A percentile compares a stretch with the other conserved stretches of the same genome.
Evolutionary conservation across 768 basidiomycete species (phyloP).

Genomic region (Amanita exitialis): DNA sequence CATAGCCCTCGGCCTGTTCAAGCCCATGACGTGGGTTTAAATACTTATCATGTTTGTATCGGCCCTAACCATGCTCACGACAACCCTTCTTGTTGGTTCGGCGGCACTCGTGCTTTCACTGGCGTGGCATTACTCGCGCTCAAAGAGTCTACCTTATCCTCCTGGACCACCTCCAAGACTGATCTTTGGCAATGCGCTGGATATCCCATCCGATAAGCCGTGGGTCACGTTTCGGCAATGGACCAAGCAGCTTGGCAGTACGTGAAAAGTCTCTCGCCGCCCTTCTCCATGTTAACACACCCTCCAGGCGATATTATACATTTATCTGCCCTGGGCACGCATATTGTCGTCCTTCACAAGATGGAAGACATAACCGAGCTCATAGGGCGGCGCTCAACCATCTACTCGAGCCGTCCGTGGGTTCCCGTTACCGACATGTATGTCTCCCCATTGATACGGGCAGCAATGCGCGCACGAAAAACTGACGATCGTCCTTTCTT

Average conservation of each 20-base stretch:
- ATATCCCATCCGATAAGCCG: slow-evolving; percentile 1
- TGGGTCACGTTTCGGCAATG: neutral
- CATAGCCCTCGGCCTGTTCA: too few relatives aligned
- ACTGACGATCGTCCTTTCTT: too few relatives aligned
- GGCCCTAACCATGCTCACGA: too few relatives aligned
- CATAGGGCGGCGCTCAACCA: neutral
- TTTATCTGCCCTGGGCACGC: neutral
- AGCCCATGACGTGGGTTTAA: too few relatives aligned
- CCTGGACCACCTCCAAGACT: slow-evolving; percentile 1
- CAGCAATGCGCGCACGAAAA: too few relatives aligned
- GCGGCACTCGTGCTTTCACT: too few relatives aligned
- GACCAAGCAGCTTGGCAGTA: neutral
- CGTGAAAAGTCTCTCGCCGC: neutral
- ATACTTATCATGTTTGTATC: too few relatives aligned
- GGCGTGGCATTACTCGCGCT: too few relatives aligned
- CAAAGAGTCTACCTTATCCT: neutral
- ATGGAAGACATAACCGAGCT: neutral
- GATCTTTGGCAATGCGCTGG: slow-evolving; percentile 1
- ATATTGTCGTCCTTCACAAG: neutral
- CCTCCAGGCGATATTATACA: slow-evolving; percentile 1
- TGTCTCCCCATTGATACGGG: neutral
- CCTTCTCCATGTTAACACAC: neutral
- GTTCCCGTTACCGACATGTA: neutral
- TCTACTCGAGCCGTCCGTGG: neutral
- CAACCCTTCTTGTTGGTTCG: too few relatives aligned